These are phyloP conservation scores for Boletus smithii DNA, from an alignment of 1,284 basidiomycete species.

Conservation along the genomic window DNA sequence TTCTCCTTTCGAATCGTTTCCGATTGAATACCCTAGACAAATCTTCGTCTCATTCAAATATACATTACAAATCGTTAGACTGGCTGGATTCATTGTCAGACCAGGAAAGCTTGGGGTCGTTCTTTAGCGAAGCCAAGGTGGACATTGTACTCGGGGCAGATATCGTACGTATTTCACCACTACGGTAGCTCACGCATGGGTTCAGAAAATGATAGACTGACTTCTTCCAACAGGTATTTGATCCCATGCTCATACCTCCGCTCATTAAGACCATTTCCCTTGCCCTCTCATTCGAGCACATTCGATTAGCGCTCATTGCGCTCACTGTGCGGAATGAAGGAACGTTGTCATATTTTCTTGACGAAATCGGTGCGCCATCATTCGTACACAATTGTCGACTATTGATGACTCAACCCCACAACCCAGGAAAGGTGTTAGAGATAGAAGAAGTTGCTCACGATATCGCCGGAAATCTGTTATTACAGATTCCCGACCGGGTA, in stretches of 20 bases:
- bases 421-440: conserved; percentile 26
- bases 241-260: conserved; percentile 57
- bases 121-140: conserved; percentile 42
- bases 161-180: conserved; percentile 42
- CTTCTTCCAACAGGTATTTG: conserved; percentile 54
- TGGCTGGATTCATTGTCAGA: conserved; percentile 58
- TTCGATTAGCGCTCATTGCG: conserved; percentile 50
- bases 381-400: not conserved
- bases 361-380: conserved; percentile 35
- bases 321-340: conserved; percentile 51
- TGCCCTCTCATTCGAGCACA: conserved; percentile 36
- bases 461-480: conserved; percentile 11
- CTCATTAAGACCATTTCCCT: conserved; percentile 51
- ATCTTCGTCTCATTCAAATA: conserved; percentile 45
- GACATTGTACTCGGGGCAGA: conserved; percentile 70
- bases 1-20: not conserved
- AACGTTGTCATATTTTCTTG: conserved; percentile 42
- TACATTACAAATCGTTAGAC: conserved; percentile 50
- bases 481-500: conserved; percentile 23
- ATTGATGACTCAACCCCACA: conserved; percentile 1
- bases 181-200: not conserved
- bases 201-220: not conserved
- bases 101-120: conserved; percentile 15
- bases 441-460: conserved; percentile 25
- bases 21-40: conserved; percentile 39